phyloP scores from a whole-genome alignment of 2,329 filamentous ascomycete genomes.

The Dactylellina leptospora region DNA sequence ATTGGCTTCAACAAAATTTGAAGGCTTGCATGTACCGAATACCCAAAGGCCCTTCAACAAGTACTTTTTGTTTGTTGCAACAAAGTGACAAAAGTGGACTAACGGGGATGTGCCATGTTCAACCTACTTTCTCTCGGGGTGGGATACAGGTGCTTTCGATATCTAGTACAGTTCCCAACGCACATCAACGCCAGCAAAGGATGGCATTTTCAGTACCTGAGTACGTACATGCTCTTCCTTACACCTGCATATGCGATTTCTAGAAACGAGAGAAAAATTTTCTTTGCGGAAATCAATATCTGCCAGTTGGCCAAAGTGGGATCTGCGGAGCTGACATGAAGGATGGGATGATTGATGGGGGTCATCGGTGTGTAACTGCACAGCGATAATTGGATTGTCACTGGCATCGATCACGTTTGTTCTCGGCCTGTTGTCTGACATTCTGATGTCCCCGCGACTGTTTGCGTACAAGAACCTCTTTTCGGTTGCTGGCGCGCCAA shows the following conservation, averaged over 20 bases:
- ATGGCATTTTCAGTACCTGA: constrained; percentile 52
- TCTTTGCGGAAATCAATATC: constrained; percentile 17
- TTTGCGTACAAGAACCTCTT: constrained; percentile 75
- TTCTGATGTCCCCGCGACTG: constrained; percentile 68
- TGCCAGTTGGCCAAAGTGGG: constrained; percentile 29
- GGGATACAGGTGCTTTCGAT: constrained; percentile 40
- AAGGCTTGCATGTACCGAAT: constrained; percentile 14
- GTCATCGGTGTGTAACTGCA: constrained; percentile 18
- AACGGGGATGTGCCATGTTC: constrained; percentile 38
- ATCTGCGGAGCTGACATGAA: constrained; percentile 51
- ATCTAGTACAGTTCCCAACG: constrained; percentile 35
- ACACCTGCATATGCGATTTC: constrained; percentile 38
- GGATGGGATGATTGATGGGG: constrained; percentile 31
- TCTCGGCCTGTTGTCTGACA: constrained; percentile 71
- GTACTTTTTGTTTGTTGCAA: no score
- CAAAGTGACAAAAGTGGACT: constrained; percentile 15
- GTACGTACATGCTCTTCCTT: constrained; percentile 28
- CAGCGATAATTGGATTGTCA: constrained; percentile 71
- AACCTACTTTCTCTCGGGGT: background rate
- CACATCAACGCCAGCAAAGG: constrained; percentile 51
- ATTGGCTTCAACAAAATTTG: constrained; percentile 20
- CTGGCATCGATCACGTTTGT: constrained; percentile 70
- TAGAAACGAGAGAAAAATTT: constrained; percentile 28
- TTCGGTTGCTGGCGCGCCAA: constrained; percentile 71
- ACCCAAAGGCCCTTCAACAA: constrained; percentile 21